phyloP scores from a whole-genome alignment of 768 basidiomycete species.

The Podaxis carcinomalis region DNA sequence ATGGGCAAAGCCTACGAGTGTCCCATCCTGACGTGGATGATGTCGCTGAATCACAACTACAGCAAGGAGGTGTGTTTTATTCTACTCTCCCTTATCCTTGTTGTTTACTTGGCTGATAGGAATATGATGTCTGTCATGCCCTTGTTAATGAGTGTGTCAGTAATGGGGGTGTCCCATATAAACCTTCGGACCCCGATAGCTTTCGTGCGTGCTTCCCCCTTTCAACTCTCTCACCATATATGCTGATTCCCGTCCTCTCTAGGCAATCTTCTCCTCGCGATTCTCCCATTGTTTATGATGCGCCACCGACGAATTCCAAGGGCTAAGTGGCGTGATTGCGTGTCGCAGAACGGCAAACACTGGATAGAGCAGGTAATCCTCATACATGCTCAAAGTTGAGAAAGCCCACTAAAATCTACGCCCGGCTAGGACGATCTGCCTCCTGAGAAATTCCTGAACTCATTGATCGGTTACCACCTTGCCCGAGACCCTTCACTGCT shows the following conservation, averaged over 20 bases:
- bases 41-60: slow-evolving; percentile 72
- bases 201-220: slow-evolving; percentile 52
- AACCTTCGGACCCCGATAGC: slow-evolving; percentile 55
- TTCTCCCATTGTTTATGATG: slow-evolving; percentile 84
- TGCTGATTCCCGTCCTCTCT: slow-evolving; percentile 9
- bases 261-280: slow-evolving; percentile 71
- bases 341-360: slow-evolving; percentile 61
- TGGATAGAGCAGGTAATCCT: slow-evolving; percentile 74
- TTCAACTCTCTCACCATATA: neutral
- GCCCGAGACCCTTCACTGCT: slow-evolving; percentile 64
- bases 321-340: slow-evolving; percentile 65
- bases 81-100: slow-evolving; percentile 16
- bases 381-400: neutral
- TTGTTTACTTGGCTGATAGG: slow-evolving; percentile 35
- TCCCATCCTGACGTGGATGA: slow-evolving; percentile 78
- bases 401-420: neutral
- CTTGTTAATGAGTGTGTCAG: slow-evolving; percentile 59
- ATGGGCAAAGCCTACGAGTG: slow-evolving; percentile 31
- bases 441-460: slow-evolving; percentile 61
- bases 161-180: slow-evolving; percentile 48
- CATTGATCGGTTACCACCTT: slow-evolving; percentile 80
- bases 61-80: slow-evolving; percentile 46
- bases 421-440: slow-evolving; percentile 54
- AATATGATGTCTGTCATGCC: slow-evolving; percentile 68
- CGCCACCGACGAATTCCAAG: slow-evolving; percentile 75